Evolutionary conservation across 495 filamentous ascomycete genomes (phyloP).

Genomic region (Bryoglossum gracile): DNA sequence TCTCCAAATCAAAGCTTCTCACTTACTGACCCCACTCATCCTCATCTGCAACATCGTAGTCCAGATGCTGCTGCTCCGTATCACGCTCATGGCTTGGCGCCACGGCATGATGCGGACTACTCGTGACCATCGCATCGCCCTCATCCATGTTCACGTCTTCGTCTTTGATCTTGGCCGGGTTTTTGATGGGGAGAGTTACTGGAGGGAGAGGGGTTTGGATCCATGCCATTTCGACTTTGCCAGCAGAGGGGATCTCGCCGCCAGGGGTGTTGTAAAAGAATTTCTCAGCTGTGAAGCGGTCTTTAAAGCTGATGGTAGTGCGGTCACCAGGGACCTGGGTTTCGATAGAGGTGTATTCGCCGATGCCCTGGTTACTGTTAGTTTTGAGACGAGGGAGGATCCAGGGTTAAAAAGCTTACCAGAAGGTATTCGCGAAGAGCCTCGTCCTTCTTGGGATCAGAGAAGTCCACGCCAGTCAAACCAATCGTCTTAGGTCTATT

Average conservation of each 20-base stretch:
- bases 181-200: constrained; percentile 12
- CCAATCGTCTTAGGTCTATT: constrained; percentile 75
- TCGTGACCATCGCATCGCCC: constrained; percentile 26
- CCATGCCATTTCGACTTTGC: constrained; percentile 74
- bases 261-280: constrained; percentile 58
- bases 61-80: constrained; percentile 28
- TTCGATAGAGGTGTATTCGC: constrained; percentile 75
- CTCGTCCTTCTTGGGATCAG: constrained; percentile 66
- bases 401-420: constrained; percentile 45
- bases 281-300: constrained; percentile 83
- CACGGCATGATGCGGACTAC: constrained; percentile 12
- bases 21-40: constrained; percentile 28
- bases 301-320: constrained; percentile 72
- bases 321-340: constrained; percentile 45
- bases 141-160: constrained; percentile 21
- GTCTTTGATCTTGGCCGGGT: background rate
- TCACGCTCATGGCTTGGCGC: constrained; percentile 11
- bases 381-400: background rate
- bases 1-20: background rate
- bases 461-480: constrained; percentile 62
- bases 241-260: constrained; percentile 64
- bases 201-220: constrained; percentile 41
- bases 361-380: constrained; percentile 55
- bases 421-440: constrained; percentile 77
- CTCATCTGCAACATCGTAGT: constrained; percentile 40